These are phyloP conservation scores for Monilinia aucupariae DNA, from an alignment of 2,329 filamentous ascomycete species.

Conservation along the genomic window DNA sequence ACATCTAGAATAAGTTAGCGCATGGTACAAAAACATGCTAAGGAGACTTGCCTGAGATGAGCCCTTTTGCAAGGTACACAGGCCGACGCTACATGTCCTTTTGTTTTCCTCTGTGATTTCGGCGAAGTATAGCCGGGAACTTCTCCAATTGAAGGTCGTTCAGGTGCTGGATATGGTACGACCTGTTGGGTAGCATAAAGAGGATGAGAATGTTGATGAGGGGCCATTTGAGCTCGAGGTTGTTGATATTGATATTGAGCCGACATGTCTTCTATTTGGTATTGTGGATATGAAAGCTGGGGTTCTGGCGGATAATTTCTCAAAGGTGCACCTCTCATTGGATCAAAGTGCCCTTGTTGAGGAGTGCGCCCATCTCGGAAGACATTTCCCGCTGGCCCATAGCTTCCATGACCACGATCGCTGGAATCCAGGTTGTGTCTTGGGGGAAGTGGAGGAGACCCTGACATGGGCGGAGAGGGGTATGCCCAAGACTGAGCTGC, in stretches of 20 bases:
- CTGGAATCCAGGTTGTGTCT: conserved; percentile 53
- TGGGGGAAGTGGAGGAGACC: conserved; percentile 56
- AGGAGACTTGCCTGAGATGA: conserved; percentile 56
- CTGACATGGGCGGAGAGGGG: conserved; percentile 70
- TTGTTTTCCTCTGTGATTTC: conserved; percentile 62
- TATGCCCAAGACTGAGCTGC: conserved; percentile 55
- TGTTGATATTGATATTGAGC: conserved; percentile 27
- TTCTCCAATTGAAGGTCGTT: conserved; percentile 40
- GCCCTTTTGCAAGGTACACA: conserved; percentile 83
- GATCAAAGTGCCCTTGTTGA: conserved; percentile 29
- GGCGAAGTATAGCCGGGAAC: conserved; percentile 48
- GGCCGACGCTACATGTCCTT: conserved; percentile 77
- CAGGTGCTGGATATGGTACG: conserved; percentile 27
- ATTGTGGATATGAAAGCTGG: conserved; percentile 26
- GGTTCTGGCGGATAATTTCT: conserved; percentile 39
- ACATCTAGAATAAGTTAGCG: conserved; percentile 46
- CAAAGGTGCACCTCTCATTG: conserved; percentile 30
- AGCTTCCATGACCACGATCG: conserved; percentile 49
- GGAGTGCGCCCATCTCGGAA: conserved; percentile 40
- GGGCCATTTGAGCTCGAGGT: conserved; percentile 22
- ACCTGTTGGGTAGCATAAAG: conserved; percentile 26
- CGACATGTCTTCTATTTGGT: conserved; percentile 27
- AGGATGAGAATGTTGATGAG: conserved; percentile 25
- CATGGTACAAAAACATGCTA: conserved; percentile 13
- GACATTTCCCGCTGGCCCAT: conserved; percentile 42